Evolutionary conservation across 345 rosid species (phyloP), one percentile per base, ranked within the genome.

Genomic region (Clarkia xantiana): DNA sequence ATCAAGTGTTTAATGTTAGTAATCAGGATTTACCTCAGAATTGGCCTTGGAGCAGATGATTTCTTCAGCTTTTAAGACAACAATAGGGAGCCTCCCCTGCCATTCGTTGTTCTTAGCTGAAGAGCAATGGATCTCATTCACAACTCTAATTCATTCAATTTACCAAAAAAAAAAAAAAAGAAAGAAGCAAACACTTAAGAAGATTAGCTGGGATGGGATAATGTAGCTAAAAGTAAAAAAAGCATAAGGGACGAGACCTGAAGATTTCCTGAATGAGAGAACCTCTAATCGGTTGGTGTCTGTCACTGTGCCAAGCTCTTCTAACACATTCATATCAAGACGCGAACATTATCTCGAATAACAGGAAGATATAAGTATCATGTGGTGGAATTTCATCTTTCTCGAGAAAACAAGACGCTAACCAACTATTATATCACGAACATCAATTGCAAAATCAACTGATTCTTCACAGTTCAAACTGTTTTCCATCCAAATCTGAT

Each of bases 251-350:
- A 14, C 47, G 18, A 51, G 0, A 82, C 90, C 90, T 74, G 76
- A 78, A 74, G 58, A 82, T 76, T 44, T 78, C 81, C 59, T 72
- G 80, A 56, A 82, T 82, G 61, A 78, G 70, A 47, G 90, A 78
- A 29, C 90, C 90, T 54, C 83, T 72, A 47, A 76, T 74, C 76
- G 90, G 90, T 10, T 72, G 81, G 68, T 78, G 86, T 54, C 86
- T 78, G 41, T 82, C 86, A 55, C 90, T 82, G 56, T 78, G 81
- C 86, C 86, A 78, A 49, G 86, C 86, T 72, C 79, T 72, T 49
- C 81, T 72, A 29, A 76, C 81, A 64, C 83, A 82, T 43, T 74
- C 83, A 60, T 78, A 82, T n/a, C n/a, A n/a, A n/a, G n/a, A n/a
- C n/a, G n/a, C n/a, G n/a, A n/a, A n/a, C n/a, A n/a, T n/a, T n/a